Base-by-base conservation (phyloP, 2,329 filamentous ascomycete species). In the Leptoxyphium fumago region DNA sequence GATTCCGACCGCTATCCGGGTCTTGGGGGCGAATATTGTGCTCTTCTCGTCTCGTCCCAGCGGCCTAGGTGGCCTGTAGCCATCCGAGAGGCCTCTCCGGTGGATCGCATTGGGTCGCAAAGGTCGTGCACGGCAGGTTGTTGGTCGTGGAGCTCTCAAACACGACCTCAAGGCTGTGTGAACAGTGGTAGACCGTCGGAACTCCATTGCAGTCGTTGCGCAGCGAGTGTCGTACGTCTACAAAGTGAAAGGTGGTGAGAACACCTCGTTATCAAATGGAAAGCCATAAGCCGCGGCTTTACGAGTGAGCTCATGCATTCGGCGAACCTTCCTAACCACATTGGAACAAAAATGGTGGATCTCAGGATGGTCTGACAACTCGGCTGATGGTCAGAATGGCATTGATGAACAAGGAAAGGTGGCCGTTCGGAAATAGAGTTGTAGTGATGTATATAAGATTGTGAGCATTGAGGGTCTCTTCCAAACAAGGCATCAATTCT, bases 1-100 rank as follows among this genome's bases (percentile, higher is more conserved):
- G 43, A 78, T 52, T 46, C 71, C 69, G 8, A 66, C 58, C 2
- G 63, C 61, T 40, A 70, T 50, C 30, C 67, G 56, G 30, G 67
- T 65, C 55, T 68, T 64, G 40, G 66, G 64, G 48, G 55, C 54
- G 45, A 57, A 55, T 38, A 62, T 55, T 50, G 55, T 46, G 51
- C 57, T 53, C 56, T 60, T 50, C 55, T 61, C 60, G 46, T 60
- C 53, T 50, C 55, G 45, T 55, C 58, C 54, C 52, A 52, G 48
- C 10, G 50, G 48, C 18, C 38, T 32, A 18, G 54, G 51, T 32
- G 51, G 50, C 32, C 48, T 46, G 39, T 49, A 44, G 30, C 49
- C 52, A 21, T 53, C 50, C 29, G 53, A 54, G 15, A 54, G 44
- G 45, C 49, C 51, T 53, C 56, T 49, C 47, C 51, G 44, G 40